These are phyloP conservation scores for Colletotrichum sp. DNA, from an alignment of 2,329 filamentous ascomycete genomes.

Conservation along the genomic window DNA sequence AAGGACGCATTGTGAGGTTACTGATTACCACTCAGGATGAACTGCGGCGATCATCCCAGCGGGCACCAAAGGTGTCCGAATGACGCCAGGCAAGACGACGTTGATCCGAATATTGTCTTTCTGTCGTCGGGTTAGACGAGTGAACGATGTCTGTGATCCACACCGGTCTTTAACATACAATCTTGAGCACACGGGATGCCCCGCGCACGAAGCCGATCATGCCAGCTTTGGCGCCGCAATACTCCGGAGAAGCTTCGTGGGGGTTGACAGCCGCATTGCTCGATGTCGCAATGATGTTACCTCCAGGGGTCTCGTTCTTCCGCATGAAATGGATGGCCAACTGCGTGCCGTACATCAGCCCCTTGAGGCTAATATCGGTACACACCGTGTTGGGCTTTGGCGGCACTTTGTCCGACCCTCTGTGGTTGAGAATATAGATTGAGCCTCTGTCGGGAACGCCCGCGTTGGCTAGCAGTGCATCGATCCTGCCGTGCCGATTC, in stretches of 20 bases:
- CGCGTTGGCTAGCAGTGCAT: constrained; percentile 54
- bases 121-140: neutral
- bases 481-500: constrained; percentile 47
- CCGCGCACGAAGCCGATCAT: constrained; percentile 45
- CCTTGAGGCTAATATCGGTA: constrained; percentile 57
- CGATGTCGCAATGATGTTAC: constrained; percentile 48
- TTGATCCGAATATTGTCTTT: neutral
- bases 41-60: neutral
- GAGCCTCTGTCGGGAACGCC: constrained; percentile 25
- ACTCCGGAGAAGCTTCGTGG: constrained; percentile 49
- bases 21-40: neutral
- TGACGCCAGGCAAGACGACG: neutral
- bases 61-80: neutral
- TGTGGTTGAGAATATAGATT: neutral
- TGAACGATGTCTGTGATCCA: neutral
- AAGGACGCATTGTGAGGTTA: neutral
- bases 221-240: constrained; percentile 56
- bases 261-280: constrained; percentile 49
- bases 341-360: constrained; percentile 52
- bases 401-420: neutral
- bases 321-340: constrained; percentile 60
- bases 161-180: neutral
- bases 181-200: constrained; percentile 40
- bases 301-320: constrained; percentile 46
- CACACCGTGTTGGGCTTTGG: constrained; percentile 28